phyloP scores from a whole-genome alignment of 768 basidiomycete species.

The Termitomyces sp. region DNA sequence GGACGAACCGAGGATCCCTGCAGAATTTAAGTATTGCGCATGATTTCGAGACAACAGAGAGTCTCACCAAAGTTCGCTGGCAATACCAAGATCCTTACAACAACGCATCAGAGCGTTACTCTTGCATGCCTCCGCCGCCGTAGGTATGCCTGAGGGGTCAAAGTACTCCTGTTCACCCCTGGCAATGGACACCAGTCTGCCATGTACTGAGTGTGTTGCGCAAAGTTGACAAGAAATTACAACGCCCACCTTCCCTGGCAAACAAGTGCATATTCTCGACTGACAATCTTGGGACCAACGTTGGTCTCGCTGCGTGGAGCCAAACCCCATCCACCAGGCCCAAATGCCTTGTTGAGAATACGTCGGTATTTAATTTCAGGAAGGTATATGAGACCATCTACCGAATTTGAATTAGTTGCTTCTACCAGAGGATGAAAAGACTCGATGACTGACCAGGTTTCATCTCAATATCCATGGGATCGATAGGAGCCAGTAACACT shows the following conservation, averaged over 20 bases:
- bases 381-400: conserved; percentile 91
- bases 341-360: conserved; percentile 88
- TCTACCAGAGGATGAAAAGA: background rate
- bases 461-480: conserved; percentile 80
- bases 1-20: conserved; percentile 96
- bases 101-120: conserved; percentile 97
- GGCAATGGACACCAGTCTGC: conserved; percentile 82
- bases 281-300: conserved; percentile 82
- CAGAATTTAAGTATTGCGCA: background rate
- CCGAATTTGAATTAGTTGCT: background rate
- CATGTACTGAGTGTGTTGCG: background rate
- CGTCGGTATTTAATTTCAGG: conserved; percentile 97
- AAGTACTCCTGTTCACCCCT: conserved; percentile 98
- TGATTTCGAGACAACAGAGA: background rate
- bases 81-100: conserved; percentile 94
- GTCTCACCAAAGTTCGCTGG: conserved; percentile 88
- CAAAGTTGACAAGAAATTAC: background rate
- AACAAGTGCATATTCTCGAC: conserved; percentile 90
- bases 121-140: conserved; percentile 92
- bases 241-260: conserved; percentile 77
- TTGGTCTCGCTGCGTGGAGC: conserved; percentile 92
- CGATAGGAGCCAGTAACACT: conserved; percentile 66
- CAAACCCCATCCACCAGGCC: conserved; percentile 95
- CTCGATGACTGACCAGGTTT: conserved; percentile 69
- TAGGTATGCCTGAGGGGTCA: conserved; percentile 83